phyloP scores from a whole-genome alignment of 2,329 filamentous ascomycete species.

The Atkinsonella texensis region DNA sequence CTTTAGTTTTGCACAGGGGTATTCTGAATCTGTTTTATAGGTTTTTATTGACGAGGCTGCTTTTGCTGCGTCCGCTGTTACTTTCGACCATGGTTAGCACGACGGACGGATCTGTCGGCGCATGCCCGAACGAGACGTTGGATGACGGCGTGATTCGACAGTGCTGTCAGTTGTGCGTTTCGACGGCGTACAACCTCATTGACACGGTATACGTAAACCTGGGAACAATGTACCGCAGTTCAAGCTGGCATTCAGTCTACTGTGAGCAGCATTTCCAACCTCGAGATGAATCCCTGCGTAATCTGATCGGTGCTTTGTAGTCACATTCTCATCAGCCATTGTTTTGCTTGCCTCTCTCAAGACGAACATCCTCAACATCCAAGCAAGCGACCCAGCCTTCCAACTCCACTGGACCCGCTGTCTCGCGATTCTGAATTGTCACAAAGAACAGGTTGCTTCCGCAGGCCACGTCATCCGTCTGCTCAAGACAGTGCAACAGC shows the following conservation, averaged over 20 bases:
- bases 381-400: neutral
- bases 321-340: slow-evolving; percentile 2
- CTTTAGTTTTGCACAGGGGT: too few species aligned
- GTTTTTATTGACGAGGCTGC: slow-evolving; percentile 2
- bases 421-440: neutral
- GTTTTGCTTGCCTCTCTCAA: slow-evolving; percentile 1
- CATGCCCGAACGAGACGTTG: neutral
- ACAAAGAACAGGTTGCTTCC: neutral
- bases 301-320: neutral
- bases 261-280: neutral
- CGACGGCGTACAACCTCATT: slow-evolving; percentile 2
- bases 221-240: slow-evolving; percentile 1
- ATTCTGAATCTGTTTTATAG: neutral
- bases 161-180: slow-evolving; percentile 2
- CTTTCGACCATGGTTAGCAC: neutral
- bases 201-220: neutral
- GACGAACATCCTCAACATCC: neutral
- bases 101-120: neutral
- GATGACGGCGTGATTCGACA: slow-evolving; percentile 1
- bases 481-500: slow-evolving; percentile 1
- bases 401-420: slow-evolving; percentile 1
- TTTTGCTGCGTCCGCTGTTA: neutral
- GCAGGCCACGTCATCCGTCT: neutral
- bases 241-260: slow-evolving; percentile 4
- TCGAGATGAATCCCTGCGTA: neutral